These are phyloP conservation scores for Entoloma clypeatum DNA, from an alignment of 1,284 basidiomycete species.

Conservation along the genomic window DNA sequence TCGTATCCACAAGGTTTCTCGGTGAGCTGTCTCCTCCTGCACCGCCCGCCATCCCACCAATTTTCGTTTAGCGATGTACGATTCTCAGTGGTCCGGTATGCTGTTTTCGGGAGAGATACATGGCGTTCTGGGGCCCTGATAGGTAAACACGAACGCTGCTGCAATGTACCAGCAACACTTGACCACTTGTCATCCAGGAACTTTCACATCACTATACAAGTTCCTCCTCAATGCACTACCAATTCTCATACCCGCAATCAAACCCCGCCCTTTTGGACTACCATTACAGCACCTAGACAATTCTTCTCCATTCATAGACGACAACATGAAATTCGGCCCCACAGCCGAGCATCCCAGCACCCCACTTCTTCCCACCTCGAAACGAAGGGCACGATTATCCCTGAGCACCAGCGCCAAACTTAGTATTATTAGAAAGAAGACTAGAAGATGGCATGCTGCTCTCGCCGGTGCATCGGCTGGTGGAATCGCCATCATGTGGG, in stretches of 20 bases:
- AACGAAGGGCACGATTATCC: conserved; percentile 51
- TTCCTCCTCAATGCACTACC: conserved; percentile 81
- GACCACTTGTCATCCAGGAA: conserved; percentile 41
- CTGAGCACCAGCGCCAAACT: conserved; percentile 60
- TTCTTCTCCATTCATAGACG: conserved; percentile 38
- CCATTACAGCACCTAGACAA: conserved; percentile 7
- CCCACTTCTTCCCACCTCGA: conserved; percentile 25
- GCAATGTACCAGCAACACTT: conserved; percentile 3
- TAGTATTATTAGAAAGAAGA: conserved; percentile 60
- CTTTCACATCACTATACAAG: conserved; percentile 81
- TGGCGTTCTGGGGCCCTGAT: conserved; percentile 84
- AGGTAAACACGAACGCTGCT: conserved; percentile 42
- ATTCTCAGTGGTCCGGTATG: conserved; percentile 63
- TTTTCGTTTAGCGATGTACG: conserved; percentile 41
- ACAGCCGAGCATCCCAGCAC: conserved; percentile 27
- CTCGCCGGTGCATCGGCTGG: conserved; percentile 84
- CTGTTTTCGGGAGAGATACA: conserved; percentile 77
- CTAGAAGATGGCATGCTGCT: conserved; percentile 82
- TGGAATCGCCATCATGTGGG: conserved; percentile 79
- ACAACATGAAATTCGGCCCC: conserved; percentile 26
- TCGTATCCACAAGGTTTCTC: conserved; percentile 59
- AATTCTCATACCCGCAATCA: conserved; percentile 60
- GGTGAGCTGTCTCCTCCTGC: conserved; percentile 35
- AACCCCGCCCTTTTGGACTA: conserved; percentile 25
- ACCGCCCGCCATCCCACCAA: neutral